Evolutionary conservation across 306 rosid genomes (phyloP).

Genomic region (Glycine soja): DNA sequence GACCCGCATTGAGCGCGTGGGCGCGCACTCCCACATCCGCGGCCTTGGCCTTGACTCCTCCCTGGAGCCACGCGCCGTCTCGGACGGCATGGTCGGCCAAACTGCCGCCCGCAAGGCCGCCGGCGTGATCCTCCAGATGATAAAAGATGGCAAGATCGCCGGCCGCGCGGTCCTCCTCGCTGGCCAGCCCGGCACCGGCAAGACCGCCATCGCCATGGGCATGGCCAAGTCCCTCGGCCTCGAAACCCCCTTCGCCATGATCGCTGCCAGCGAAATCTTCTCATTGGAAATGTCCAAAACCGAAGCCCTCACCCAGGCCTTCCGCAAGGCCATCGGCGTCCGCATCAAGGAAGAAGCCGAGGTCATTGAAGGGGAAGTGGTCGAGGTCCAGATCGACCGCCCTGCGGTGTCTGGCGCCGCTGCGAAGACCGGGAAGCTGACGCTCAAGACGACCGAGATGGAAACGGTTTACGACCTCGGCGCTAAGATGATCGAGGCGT

Average conservation of each 20-base stretch:
- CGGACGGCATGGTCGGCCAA: constrained; percentile 99
- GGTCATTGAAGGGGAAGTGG: constrained; percentile 94
- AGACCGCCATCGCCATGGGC: constrained; percentile 99
- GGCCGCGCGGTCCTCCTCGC: constrained; percentile 92
- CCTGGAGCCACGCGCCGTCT: constrained; percentile 79
- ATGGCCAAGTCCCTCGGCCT: constrained; percentile 97
- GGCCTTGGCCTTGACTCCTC: constrained; percentile 96
- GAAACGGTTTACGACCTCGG: constrained; percentile 97
- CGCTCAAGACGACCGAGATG: constrained; percentile 96
- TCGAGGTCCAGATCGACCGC: constrained; percentile 91
- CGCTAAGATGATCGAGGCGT: constrained; percentile 94
- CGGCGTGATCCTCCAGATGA: constrained; percentile 93
- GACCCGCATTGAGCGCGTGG: constrained; percentile 97
- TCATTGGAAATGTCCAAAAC: constrained; percentile 96
- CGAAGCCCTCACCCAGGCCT: constrained; percentile 88
- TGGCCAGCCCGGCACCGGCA: constrained; percentile 96
- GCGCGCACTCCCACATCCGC: constrained; percentile 97
- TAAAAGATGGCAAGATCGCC: constrained; percentile 87
- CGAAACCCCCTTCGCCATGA: constrained; percentile 95
- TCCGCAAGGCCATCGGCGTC: constrained; percentile 92
- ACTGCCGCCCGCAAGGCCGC: constrained; percentile 89
- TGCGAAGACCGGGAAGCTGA: constrained; percentile 85
- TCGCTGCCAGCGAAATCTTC: constrained; percentile 94
- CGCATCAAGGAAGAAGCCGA: constrained; percentile 98
- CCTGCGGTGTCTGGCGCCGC: constrained; percentile 89